These are phyloP conservation scores for Gentiana macrophylla DNA, from an alignment of 257 asterid genomes.

Conservation along the genomic window DNA sequence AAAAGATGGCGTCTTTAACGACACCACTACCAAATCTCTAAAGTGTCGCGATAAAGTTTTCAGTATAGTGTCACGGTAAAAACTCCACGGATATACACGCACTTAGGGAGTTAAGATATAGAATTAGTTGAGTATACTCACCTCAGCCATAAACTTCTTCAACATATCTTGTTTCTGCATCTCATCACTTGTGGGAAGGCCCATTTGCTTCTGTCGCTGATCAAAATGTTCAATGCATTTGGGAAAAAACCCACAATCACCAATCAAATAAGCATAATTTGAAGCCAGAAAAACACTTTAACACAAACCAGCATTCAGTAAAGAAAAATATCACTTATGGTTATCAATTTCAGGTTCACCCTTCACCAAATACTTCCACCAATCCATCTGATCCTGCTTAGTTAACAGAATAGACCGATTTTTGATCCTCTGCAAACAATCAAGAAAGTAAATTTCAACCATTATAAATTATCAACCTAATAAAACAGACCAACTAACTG, in stretches of 20 bases:
- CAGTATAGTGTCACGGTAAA: too few relatives aligned
- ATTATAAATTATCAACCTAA: neutral
- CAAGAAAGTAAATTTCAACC: neutral
- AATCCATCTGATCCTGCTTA: constrained; percentile 70
- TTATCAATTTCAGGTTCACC: constrained; percentile 16
- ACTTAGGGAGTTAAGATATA: neutral
- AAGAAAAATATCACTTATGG: constrained; percentile 3
- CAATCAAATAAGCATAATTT: too few relatives aligned
- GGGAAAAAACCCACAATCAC: neutral
- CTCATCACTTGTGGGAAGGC: constrained; percentile 15
- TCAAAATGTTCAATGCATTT: constrained; percentile 14
- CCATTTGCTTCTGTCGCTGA: constrained; percentile 23
- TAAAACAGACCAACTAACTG: too few relatives aligned
- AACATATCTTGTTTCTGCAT: too few relatives aligned
- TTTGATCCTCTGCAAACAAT: constrained; percentile 50
- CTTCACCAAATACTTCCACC: constrained; percentile 45
- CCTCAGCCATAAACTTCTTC: constrained; percentile 35
- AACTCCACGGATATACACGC: constrained; percentile 1
- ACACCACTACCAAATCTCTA: too few relatives aligned
- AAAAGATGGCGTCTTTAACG: too few relatives aligned
- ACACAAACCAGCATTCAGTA: too few relatives aligned
- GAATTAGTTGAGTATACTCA: neutral
- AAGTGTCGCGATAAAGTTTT: too few relatives aligned
- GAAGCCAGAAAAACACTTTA: neutral
- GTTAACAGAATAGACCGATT: constrained; percentile 51